Conservation (phyloP, 495 filamentous ascomycete genomes). For the Stereocaulon alpinum region DNA sequence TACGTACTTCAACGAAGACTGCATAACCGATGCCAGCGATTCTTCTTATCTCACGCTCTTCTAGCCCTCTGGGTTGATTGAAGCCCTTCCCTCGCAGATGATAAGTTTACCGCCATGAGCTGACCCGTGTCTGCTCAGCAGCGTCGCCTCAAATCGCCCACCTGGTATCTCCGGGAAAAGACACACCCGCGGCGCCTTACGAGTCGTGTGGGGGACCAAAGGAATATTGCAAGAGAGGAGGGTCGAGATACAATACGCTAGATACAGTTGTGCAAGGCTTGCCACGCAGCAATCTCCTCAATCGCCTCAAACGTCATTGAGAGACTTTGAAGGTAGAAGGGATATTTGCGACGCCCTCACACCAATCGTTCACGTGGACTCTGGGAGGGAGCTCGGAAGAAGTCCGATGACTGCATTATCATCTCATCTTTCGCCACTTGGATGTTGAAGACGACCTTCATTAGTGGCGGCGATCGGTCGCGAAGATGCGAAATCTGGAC, state of each 20-base stretch:
- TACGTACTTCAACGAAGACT: neutral
- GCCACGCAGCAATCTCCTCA: no score
- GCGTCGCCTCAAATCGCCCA: neutral
- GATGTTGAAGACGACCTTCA: slow-evolving; percentile 7
- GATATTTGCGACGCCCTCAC: no score
- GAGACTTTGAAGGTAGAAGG: no score
- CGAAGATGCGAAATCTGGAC: slow-evolving; percentile 8
- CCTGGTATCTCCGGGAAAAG: slow-evolving; percentile 4
- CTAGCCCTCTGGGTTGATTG: neutral
- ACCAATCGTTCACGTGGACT: no score
- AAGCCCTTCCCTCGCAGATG: slow-evolving; percentile 3
- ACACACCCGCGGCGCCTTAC: neutral
- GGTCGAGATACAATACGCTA: neutral
- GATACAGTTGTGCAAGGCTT: neutral
- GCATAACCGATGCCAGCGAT: neutral
- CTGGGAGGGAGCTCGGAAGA: no score
- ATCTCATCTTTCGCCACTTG: slow-evolving; percentile 8
- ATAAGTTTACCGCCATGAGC: slow-evolving; percentile 3
- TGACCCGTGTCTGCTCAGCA: neutral
- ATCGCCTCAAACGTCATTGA: no score
- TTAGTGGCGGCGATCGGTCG: slow-evolving; percentile 10
- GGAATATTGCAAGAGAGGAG: slow-evolving; percentile 6
- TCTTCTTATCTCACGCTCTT: neutral
- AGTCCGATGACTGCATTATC: no score
- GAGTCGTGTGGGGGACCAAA: neutral